Evolutionary conservation across 495 filamentous ascomycete species (phyloP).

Genomic region (Bryoglossum gracile): DNA sequence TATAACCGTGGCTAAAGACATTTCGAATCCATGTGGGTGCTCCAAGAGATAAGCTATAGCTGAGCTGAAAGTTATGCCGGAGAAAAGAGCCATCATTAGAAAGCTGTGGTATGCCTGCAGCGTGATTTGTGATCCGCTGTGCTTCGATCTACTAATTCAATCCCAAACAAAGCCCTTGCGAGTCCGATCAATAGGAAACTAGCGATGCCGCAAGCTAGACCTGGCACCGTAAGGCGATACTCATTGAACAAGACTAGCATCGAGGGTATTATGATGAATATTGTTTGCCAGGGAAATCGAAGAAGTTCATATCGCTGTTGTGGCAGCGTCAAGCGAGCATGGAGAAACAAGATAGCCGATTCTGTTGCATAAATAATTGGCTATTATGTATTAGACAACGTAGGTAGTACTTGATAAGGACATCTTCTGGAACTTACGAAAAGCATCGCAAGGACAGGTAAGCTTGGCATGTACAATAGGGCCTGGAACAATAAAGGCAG

Average conservation of each 20-base stretch:
- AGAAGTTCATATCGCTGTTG: neutral
- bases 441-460: conserved; percentile 13
- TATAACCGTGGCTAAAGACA: neutral
- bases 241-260: conserved; percentile 11
- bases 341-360: too few relatives aligned
- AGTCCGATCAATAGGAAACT: conserved; percentile 11
- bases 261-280: neutral
- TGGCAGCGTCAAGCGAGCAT: too few relatives aligned
- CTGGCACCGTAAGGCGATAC: conserved; percentile 20
- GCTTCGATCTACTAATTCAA: neutral
- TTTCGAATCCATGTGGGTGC: neutral
- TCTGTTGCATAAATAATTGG: neutral
- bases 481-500: conserved; percentile 12
- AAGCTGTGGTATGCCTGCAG: conserved; percentile 17
- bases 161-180: conserved; percentile 7
- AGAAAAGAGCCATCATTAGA: conserved; percentile 22
- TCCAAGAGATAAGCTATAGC: neutral
- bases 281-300: neutral
- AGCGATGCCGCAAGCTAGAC: conserved; percentile 4
- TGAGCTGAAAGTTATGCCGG: conserved; percentile 8
- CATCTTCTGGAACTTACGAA: conserved; percentile 12
- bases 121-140: neutral
- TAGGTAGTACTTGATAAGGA: neutral
- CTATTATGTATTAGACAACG: neutral
- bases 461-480: conserved; percentile 16